Conservation (phyloP, 306 rosid species). For the apple (Malus domestica) region ASM211411v1 NC_041802.1:15614501-15615000, state of each 20-base stretch:
- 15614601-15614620: not conserved
- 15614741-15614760: not conserved
- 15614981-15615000: no score
- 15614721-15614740: not conserved
- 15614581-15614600: not conserved
- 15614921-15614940: not conserved
- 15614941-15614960: not conserved
- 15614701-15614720: not conserved
- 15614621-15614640: not conserved
- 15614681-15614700: not conserved
- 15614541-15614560: not conserved
- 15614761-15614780: not conserved
- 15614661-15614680: not conserved
- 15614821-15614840: no score
- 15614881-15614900: not conserved
- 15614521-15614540: not conserved
- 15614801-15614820: no score
- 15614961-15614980: not conserved
- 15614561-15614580: not conserved
- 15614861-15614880: not conserved
- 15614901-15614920: not conserved
- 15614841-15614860: no score
- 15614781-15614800: not conserved
- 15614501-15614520: conserved; percentile 50
- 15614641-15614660: not conserved